Conservation (phyloP, 495 filamentous ascomycete genomes). For the Trichoderma asperelloides region DNA sequence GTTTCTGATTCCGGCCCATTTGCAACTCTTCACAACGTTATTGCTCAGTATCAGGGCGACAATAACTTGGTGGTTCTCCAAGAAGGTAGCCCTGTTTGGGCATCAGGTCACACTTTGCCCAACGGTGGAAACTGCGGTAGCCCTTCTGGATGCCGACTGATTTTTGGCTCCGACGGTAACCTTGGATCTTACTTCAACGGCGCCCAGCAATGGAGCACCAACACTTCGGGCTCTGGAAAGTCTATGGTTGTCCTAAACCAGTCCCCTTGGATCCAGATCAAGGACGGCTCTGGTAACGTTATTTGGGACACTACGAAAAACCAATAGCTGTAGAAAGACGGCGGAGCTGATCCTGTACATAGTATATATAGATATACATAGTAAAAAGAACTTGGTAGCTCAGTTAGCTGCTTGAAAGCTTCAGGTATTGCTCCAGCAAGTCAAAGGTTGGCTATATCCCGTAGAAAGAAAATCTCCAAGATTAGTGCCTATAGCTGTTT, state of each 20-base stretch:
- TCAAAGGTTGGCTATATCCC: too few species aligned
- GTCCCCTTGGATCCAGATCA: neutral
- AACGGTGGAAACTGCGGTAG: neutral
- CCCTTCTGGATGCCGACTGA: neutral
- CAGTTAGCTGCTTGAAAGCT: too few species aligned
- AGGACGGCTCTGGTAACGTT: neutral
- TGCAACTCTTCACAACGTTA: neutral
- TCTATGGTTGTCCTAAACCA: neutral
- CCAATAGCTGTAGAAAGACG: neutral
- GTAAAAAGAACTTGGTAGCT: too few species aligned
- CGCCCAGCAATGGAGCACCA: neutral
- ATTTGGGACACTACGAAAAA: neutral
- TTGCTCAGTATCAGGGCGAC: slow-evolving; percentile 8
- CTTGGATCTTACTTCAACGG: neutral
- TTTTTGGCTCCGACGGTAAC: neutral
- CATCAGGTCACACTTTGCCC: neutral
- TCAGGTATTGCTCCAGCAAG: too few species aligned
- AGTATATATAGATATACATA: neutral
- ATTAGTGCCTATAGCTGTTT: neutral
- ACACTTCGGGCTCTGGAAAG: neutral
- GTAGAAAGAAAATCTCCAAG: too few species aligned
- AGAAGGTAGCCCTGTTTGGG: neutral
- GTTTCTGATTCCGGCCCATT: neutral
- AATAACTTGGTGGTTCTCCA: slow-evolving; percentile 6
- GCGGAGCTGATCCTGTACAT: neutral